phyloP scores from a whole-genome alignment of 2,329 filamentous ascomycete genomes.

The Monosporascus sp. region DNA sequence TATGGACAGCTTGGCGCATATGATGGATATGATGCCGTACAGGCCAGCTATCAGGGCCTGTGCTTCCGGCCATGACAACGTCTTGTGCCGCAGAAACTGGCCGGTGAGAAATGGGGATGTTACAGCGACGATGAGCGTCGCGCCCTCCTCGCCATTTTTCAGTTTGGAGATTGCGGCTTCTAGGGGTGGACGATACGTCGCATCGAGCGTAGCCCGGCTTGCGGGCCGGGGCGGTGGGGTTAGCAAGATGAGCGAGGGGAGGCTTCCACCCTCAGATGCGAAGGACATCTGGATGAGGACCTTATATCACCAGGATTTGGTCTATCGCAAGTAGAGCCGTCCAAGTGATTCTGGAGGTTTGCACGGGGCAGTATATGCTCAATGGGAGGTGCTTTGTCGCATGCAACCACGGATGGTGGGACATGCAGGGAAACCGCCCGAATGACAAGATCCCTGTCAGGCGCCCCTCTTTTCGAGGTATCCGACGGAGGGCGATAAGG shows the following conservation, averaged over 20 bases:
- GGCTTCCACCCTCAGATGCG: background rate
- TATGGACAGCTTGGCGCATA: conserved; percentile 59
- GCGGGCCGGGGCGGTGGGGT: conserved; percentile 56
- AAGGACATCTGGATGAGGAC: no score
- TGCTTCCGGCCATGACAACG: conserved; percentile 58
- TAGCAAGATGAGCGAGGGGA: conserved; percentile 56
- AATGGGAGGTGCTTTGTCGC: no score
- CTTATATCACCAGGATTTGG: no score
- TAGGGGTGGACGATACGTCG: conserved; percentile 57
- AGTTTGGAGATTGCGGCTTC: conserved; percentile 48
- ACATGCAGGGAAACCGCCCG: no score
- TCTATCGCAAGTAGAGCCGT: no score
- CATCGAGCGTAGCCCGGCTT: conserved; percentile 44
- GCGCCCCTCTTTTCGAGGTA: no score
- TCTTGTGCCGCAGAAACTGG: conserved; percentile 42
- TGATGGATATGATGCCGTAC: conserved; percentile 70
- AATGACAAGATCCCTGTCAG: no score
- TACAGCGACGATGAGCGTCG: conserved; percentile 51
- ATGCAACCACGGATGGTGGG: no score
- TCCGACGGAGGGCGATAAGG: no score
- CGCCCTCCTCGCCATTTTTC: conserved; percentile 27
- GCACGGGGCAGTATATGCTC: no score
- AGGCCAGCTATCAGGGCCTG: conserved; percentile 71
- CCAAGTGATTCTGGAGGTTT: no score
- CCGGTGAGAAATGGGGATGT: conserved; percentile 57